A percentile compares a stretch with the other conserved stretches of the same genome.
These are phyloP conservation scores for Anthracocystis walkeri DNA, from an alignment of 1,284 basidiomycete species.

Conservation along the genomic window DNA sequence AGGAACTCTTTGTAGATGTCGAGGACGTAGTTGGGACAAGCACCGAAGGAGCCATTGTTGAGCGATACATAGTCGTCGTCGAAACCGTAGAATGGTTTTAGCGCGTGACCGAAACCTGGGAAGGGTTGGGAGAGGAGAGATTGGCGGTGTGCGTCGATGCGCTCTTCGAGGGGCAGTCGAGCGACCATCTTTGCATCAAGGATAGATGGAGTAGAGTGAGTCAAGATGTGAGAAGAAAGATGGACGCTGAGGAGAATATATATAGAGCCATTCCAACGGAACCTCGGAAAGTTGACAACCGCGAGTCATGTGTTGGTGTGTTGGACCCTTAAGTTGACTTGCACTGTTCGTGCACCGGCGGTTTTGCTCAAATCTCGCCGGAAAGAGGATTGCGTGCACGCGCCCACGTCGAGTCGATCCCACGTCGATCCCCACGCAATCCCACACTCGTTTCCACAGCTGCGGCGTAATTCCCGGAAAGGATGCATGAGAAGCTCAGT, in stretches of 20 bases:
- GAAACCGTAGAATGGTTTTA: slow-evolving; percentile 37
- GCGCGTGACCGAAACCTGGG: slow-evolving; percentile 39
- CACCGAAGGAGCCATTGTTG: slow-evolving; percentile 51
- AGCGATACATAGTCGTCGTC: slow-evolving; percentile 35
- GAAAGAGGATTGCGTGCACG: too few species aligned
- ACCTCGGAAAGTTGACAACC: too few species aligned
- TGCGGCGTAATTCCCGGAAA: too few species aligned
- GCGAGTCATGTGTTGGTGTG: too few species aligned
- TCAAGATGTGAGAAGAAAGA: not conserved
- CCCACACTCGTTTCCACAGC: too few species aligned
- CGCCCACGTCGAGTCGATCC: too few species aligned
- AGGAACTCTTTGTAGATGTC: slow-evolving; percentile 23
- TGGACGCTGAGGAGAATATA: not conserved
- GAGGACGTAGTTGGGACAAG: slow-evolving; percentile 46
- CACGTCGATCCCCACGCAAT: too few species aligned
- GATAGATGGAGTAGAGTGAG: not conserved
- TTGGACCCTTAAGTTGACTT: too few species aligned
- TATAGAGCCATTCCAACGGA: not conserved
- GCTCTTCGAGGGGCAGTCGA: slow-evolving; percentile 16
- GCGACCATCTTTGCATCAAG: not conserved
- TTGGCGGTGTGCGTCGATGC: slow-evolving; percentile 17
- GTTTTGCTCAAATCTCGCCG: too few species aligned
- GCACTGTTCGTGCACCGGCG: too few species aligned
- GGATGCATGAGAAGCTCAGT: too few species aligned
- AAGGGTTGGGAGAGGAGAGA: slow-evolving; percentile 25